Conservation (phyloP, 495 filamentous ascomycete species). For the Trichoderma reesei region DNA sequence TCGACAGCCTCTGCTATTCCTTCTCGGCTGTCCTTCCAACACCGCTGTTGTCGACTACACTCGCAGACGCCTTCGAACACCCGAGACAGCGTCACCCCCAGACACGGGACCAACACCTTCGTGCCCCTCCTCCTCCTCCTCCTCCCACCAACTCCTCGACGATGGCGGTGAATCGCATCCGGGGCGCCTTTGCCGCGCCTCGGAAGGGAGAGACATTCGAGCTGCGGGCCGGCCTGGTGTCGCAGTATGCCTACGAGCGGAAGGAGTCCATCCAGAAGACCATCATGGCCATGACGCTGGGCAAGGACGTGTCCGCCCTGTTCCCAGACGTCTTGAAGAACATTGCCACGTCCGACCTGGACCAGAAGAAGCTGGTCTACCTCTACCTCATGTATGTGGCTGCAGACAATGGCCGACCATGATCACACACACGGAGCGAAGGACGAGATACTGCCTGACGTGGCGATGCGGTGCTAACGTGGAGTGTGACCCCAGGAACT, state of each 20-base stretch:
- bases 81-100: neutral
- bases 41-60: no score
- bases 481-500: conserved; percentile 59
- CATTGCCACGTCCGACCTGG: conserved; percentile 86
- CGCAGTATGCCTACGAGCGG: conserved; percentile 97
- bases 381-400: conserved; percentile 83
- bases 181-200: conserved; percentile 81
- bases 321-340: conserved; percentile 99
- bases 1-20: neutral
- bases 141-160: conserved; percentile 14
- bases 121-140: conserved; percentile 5
- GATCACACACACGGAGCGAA: no score
- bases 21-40: neutral
- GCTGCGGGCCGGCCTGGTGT: conserved; percentile 91
- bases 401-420: no score
- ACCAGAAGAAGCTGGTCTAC: conserved; percentile 99
- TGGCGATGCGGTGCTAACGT: conserved; percentile 15
- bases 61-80: no score
- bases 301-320: conserved; percentile 94
- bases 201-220: conserved; percentile 98
- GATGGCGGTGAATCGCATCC: conserved; percentile 94
- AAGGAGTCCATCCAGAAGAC: conserved; percentile 99
- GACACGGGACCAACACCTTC: neutral
- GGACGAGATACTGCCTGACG: no score
- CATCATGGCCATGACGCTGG: conserved; percentile 98